Evolutionary conservation across 352 stramenopile species (phyloP), one percentile per base, ranked within the genome.

Genomic region (Pythium brassicae): DNA sequence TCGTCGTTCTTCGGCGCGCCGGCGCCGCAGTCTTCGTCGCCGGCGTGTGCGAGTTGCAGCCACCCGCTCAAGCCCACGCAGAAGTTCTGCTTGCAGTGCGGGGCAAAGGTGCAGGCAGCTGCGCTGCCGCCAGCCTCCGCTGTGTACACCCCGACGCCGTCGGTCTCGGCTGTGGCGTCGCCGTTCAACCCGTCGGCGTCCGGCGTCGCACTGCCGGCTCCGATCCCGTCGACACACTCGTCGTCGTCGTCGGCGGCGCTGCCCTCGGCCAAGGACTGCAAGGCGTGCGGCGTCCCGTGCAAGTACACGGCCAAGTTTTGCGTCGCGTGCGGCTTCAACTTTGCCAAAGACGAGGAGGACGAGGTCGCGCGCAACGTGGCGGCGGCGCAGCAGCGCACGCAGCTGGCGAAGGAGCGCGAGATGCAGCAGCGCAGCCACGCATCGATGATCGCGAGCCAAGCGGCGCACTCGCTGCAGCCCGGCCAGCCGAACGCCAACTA

Each of bases 61-160:
- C 65, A 83, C 27, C 37, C 76, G 37, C 57, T 90, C 23, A 90
- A 89, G 45, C 63, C 75, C 0, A 59, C 69, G 3, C 74, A 88
- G 35, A 93, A 93, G 45, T 93, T 91, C 42, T 93, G 83, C 61
- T 50, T 89, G n/a, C 78, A 87, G 43, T 93, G 83, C 55, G 83
- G 83, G 29, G 84, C 78, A 10, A 86, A 86, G 39, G 78, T 78
- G 29, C 54, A 47, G 32, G n/a, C 37, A 9, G 17, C 37, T 8
- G 19, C 5, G 37, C 37, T 22, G 37, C 66, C 46, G 27, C 70
- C 56, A 40, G 37, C 37, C 5, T 22, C 37, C 22, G 20, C 37
- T 15, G 37, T 44, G 37, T 44, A 23, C 37, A 44, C 37, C 15
- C 37, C 37, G 42, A 47, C 42, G n/a, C 20, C 42, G 20, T 27